Evolutionary conservation across 352 stramenopile species (phyloP).

Genomic region (Phytophthora citricola): DNA sequence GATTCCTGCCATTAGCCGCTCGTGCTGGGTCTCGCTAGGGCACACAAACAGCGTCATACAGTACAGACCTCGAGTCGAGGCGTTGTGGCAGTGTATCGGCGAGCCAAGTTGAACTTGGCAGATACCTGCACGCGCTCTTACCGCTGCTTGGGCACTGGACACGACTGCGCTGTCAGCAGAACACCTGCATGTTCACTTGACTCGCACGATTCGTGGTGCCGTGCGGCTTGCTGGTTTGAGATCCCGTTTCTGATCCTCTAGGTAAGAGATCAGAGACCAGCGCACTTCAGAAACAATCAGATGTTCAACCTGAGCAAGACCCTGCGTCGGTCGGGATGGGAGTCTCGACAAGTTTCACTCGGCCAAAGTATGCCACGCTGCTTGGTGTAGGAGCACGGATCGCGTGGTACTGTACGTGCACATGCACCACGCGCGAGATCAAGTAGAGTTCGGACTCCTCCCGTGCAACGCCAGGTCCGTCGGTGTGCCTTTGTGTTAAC

Average conservation of each 20-base stretch:
- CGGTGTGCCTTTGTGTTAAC: constrained; percentile 10
- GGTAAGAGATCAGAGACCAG: constrained; percentile 1
- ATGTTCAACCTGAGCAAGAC: constrained; percentile 5
- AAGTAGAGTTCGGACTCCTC: constrained; percentile 22
- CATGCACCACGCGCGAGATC: constrained; percentile 18
- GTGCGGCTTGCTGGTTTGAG: constrained; percentile 9
- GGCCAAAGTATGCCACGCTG: constrained; percentile 11
- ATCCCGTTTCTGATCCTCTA: constrained; percentile 9
- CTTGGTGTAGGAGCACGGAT: constrained; percentile 6
- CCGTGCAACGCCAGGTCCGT: neutral
- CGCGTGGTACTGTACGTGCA: constrained; percentile 4
- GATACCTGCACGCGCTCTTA: constrained; percentile 14
- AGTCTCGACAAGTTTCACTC: constrained; percentile 7
- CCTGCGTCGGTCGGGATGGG: constrained; percentile 12
- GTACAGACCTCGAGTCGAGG: constrained; percentile 1
- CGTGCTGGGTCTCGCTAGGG: no score
- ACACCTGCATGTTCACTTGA: neutral
- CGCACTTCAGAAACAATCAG: constrained; percentile 27
- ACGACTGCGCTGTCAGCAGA: neutral
- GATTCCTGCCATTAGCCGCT: no score
- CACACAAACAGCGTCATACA: constrained; percentile 5
- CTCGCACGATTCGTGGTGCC: neutral
- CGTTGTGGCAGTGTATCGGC: constrained; percentile 17
- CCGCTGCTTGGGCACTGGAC: constrained; percentile 4
- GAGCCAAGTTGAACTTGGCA: constrained; percentile 27